Base-by-base conservation (phyloP, 129 eudicot species). In the Tanacetum coccineum region DNA sequence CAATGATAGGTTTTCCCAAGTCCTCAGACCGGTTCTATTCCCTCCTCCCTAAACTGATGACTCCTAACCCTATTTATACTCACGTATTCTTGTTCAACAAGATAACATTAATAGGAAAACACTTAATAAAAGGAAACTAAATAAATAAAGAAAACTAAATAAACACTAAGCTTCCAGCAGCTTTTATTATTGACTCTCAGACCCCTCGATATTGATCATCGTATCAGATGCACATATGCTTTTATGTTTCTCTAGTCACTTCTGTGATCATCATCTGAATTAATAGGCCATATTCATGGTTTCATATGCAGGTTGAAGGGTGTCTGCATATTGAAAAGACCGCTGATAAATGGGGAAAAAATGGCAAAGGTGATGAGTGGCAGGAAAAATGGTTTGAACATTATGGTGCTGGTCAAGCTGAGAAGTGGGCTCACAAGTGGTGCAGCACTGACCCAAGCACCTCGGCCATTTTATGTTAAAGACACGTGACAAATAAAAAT, bases 391-490 rank as follows among this genome's bases (percentile, higher is more conserved):
- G 96, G 96, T 80, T 80, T 66, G 98, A 92, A 77, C 82, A 79
- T 60, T 88, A 92, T 70, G 96, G 84, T 80, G 91, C 85, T 64
- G 96, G 96, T 68, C 80, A 77, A 77, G 84, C 91, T 10, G 98
- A 92, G 30, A 92, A 92, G 73, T 92, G 98, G 96, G 96, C 96
- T 18, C 89, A 92, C 80, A 92, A 92, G 76, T 88, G 96, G 96
- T 85, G 98, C 87, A 84, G 86, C 88, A 83, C 86, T 64, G 98
- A 92, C 73, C 91, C 96, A 53, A 62, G 66, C 75, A 88, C 96
- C 40, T 5, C 17, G 4, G 9, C n/a, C 46, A 28, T 63, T 26
- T 40, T 57, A 44, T 47, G 62, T 44, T 18, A 11, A 14, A 39
- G 11, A 67, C 2, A 26, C 8, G 8, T 20, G 12, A 39, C 36